These are phyloP conservation scores for Leptographium galeiforme DNA, from an alignment of 2,329 filamentous ascomycete genomes.

Conservation along the genomic window DNA sequence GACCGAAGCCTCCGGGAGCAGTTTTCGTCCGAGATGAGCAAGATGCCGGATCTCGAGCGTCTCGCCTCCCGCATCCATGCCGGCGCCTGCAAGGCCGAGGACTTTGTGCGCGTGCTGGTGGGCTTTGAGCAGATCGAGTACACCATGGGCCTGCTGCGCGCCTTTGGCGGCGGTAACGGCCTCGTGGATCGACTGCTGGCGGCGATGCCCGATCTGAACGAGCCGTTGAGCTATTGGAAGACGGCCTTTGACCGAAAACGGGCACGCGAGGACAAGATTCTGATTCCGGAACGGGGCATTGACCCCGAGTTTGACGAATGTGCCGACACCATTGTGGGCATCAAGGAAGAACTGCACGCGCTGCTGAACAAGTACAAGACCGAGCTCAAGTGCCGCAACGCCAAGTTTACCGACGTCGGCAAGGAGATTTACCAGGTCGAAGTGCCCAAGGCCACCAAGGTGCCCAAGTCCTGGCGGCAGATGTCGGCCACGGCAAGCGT, in stretches of 20 bases:
- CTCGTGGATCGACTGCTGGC: constrained; percentile 73
- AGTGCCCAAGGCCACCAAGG: constrained; percentile 69
- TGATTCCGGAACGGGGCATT: constrained; percentile 76
- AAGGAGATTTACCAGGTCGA: constrained; percentile 98
- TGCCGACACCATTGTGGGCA: constrained; percentile 58
- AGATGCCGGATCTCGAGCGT: constrained; percentile 87
- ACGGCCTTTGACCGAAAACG: constrained; percentile 76
- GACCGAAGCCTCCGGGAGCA: constrained; percentile 70
- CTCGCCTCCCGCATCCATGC: constrained; percentile 92
- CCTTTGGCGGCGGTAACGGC: constrained; percentile 64
- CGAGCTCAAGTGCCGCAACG: constrained; percentile 58
- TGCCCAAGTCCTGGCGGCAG: constrained; percentile 83
- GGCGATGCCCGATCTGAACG: constrained; percentile 72
- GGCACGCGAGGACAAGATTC: constrained; percentile 64
- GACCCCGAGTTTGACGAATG: constrained; percentile 88
- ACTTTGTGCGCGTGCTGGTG: constrained; percentile 87
- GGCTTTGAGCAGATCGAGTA: constrained; percentile 98
- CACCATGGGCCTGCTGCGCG: constrained; percentile 66
- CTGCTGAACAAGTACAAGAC: constrained; percentile 59
- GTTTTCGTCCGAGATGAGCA: constrained; percentile 76
- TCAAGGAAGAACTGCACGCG: constrained; percentile 58
- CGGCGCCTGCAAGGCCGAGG: constrained; percentile 74
- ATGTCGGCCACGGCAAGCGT: constrained; percentile 88
- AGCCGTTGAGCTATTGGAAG: constrained; percentile 72
- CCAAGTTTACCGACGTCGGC: constrained; percentile 73